Evolutionary conservation across 2,329 filamentous ascomycete species (phyloP), one percentile per base, ranked within the genome.

Genomic region (Arthrobotrys musiformis): DNA sequence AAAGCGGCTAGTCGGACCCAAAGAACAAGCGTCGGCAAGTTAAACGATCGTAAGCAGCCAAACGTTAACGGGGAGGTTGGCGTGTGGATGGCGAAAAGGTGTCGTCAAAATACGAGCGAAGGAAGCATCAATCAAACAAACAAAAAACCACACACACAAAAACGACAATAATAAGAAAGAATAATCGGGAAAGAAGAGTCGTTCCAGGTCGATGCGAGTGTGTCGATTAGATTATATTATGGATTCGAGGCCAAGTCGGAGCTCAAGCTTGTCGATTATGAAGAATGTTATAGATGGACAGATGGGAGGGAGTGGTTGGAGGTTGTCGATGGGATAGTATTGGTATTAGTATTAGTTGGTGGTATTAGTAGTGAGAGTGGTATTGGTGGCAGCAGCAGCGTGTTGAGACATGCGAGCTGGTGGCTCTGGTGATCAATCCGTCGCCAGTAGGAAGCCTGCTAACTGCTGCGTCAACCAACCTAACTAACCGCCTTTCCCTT

Each of bases 101-200:
- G 64, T 76, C 72, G 72, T 76, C 72, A 76, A 69, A 76, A 58
- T 69, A 70, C 72, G 48, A 64, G 72, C 72, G 64, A 69, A 62
- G 54, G 63, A 63, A 75, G 35, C 15, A 68, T 37, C 26, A 8
- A 54, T n/a, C n/a, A 61, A 60, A 52, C 7, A 28, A 56, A 28
- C 62, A 64, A 37, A 35, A 67, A 48, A 58, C n/a, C n/a, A n/a
- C n/a, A n/a, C n/a, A n/a, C n/a, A n/a, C n/a, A n/a, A n/a, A n/a
- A n/a, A n/a, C n/a, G n/a, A n/a, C n/a, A n/a, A n/a, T n/a, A n/a
- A 61, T 17, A 2, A 69, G 69, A 75, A 68, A 24, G 72, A 76
- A 64, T 52, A 64, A 67, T 22, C 48, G 44, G 63, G 56, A 54
- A 58, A 52, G 24, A 64, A 30, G 33, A 46, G 46, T 58, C 60